Evolutionary conservation across 2,329 filamentous ascomycete species (phyloP), one percentile per base, ranked within the genome.

Genomic region (Cadophora sp.): DNA sequence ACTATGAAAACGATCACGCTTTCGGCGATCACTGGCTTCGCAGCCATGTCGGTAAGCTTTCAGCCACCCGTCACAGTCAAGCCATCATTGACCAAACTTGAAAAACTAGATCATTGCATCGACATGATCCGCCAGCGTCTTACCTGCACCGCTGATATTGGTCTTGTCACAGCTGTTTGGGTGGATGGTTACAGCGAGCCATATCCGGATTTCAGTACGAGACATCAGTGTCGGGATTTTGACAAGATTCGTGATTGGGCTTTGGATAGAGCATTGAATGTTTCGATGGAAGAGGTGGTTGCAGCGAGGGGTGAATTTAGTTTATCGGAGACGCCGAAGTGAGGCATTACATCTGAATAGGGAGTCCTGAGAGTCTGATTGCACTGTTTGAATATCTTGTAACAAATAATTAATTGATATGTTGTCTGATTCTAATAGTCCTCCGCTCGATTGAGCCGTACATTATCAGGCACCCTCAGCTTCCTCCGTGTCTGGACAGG

Each of bases 221-320:
- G 26, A 51, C 50, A 64, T 46, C 34, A 50, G 11, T 56, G 62
- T 22, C 37, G 40, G 16, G 9, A 64, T 27, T 64, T 64, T 64
- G 50, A 56, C 5, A 48, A 22, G 19, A 48, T 48, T 22, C 19
- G 43, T 1, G n/a, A 48, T 22, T 48, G 43, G 43, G 43, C 43
- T 4, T 1, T 48, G 43, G 19, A 48, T 48, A 8, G 19, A 11
- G 43, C 43, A n/a, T 22, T 48, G 43, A 48, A 48, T 48, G 43
- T 48, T 48, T 48, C 43, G 1, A 48, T 48, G 43, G 43, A 48
- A 6, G 19, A 48, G 7, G 5, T 48, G 19, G 43, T 48, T 4
- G 43, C 43, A 22, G 43, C 19, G 19, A 48, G 43, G 8, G 43
- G 43, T 3, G 19, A n/a, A 2, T 9, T 22, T 22, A 48, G 43